phyloP scores from a whole-genome alignment of 2,329 filamentous ascomycete species.

The Stachybotrys chlorohalonatus region DNA sequence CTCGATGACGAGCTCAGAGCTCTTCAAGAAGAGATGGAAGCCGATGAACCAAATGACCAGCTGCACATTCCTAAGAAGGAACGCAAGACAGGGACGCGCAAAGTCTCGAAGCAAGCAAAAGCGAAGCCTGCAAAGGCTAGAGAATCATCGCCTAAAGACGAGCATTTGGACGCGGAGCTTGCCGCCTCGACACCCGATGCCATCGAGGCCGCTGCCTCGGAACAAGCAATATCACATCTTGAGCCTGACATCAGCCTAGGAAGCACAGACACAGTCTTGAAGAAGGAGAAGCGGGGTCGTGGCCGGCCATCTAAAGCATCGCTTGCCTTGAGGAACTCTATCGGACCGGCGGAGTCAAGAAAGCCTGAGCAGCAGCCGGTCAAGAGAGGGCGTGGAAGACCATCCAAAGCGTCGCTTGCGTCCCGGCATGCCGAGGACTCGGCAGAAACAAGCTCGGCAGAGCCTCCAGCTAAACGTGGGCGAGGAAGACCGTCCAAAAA shows the following conservation, averaged over 20 bases:
- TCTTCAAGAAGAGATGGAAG: conserved; percentile 40
- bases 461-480: conserved; percentile 16
- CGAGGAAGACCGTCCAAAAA: conserved; percentile 22
- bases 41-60: conserved; percentile 25
- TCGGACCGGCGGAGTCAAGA: conserved; percentile 13
- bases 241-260: conserved; percentile 28
- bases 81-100: conserved; percentile 41
- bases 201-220: neutral
- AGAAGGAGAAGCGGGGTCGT: conserved; percentile 20
- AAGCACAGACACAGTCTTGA: conserved; percentile 33
- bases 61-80: conserved; percentile 44
- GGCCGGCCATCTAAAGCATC: conserved; percentile 21
- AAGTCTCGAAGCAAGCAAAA: conserved; percentile 43
- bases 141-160: conserved; percentile 13
- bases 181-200: neutral
- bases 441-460: conserved; percentile 10
- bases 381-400: conserved; percentile 20
- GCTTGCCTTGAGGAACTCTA: conserved; percentile 13
- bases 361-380: conserved; percentile 7
- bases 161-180: conserved; percentile 7
- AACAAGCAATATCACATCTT: conserved; percentile 7
- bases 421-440: conserved; percentile 12
- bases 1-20: conserved; percentile 42
- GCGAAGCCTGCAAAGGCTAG: conserved; percentile 32
- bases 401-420: conserved; percentile 19